Base-by-base conservation (phyloP, 2,329 filamentous ascomycete genomes). In the Ramularia endophylla region DNA sequence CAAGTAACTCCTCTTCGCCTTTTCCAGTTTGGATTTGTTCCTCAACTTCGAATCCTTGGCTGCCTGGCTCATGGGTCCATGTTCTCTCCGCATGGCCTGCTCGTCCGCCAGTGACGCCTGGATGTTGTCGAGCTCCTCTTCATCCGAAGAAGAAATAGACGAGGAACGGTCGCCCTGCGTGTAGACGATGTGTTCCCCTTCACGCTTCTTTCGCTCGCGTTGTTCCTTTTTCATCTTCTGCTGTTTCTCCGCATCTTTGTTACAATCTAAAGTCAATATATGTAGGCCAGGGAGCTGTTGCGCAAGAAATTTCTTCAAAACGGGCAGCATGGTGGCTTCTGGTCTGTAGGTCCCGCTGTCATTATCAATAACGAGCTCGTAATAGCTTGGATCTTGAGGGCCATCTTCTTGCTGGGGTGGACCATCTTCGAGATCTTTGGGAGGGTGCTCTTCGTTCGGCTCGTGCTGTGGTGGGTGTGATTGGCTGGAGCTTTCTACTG, bases 311-410 rank as follows among this genome's bases (percentile, higher is more conserved):
- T 70, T 58, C 38, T 82, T 80, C 1, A 97, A 71, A 1, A 81
- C 61, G 0, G 85, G 85, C 1, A 97, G 74, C 8, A 86, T 72
- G 8, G 80, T 74, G 41, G 84, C 83, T 58, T 94, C 87, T 0
- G 90, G 90, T 0, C 90, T 78, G 63, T 97, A 97, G 0, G 90
- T 97, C 8, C 90, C 90, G 40, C 82, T 87, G 64, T 95, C 90
- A 57, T 97, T 97, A 69, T 97, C 90, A 58, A 97, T 95, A 50
- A 92, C 72, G 7, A 97, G 76, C 60, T 94, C 84, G 62, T 95
- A 97, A 59, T 77, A 66, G 4, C 61, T 55, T 0, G 78, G 77
- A 20, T 58, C 38, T 1, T 69, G 64, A 2, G 70, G 60, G 2
- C 65, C 61, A 73, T 72, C 38, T 25, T 25, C 22, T n/a, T n/a